phyloP scores from a whole-genome alignment of 2,329 filamentous ascomycete species.

The Trichoderma sp. region DNA sequence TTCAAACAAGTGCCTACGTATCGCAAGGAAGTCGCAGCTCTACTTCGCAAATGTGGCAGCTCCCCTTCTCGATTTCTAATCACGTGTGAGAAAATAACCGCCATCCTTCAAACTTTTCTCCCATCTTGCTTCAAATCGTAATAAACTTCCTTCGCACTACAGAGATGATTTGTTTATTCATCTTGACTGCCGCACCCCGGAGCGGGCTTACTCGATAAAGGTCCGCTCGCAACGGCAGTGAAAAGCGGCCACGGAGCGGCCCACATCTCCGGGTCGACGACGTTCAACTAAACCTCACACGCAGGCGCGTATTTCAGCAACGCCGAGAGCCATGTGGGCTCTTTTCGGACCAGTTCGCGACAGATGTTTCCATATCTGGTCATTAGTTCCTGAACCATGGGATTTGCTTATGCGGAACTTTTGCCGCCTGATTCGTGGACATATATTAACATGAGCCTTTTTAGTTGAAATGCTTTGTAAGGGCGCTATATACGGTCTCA shows the following conservation, averaged over 20 bases:
- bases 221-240: background rate
- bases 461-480: background rate
- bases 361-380: background rate
- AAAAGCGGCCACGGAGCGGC: background rate
- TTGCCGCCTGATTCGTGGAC: background rate
- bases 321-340: background rate
- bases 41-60: background rate
- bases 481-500: constrained; percentile 15
- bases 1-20: background rate
- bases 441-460: background rate
- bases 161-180: background rate
- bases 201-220: background rate
- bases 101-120: background rate
- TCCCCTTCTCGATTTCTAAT: background rate
- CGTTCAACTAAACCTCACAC: background rate
- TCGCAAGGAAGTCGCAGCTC: background rate
- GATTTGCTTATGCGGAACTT: background rate
- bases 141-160: background rate
- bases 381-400: background rate
- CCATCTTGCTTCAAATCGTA: background rate
- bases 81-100: background rate
- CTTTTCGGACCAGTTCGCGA: background rate
- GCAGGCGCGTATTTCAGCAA: background rate
- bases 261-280: background rate
- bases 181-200: background rate